A percentile compares a stretch with the other conserved stretches of the same genome.
Conservation (phyloP, 2,329 filamentous ascomycete genomes). For the Fusarium setosum region DNA sequence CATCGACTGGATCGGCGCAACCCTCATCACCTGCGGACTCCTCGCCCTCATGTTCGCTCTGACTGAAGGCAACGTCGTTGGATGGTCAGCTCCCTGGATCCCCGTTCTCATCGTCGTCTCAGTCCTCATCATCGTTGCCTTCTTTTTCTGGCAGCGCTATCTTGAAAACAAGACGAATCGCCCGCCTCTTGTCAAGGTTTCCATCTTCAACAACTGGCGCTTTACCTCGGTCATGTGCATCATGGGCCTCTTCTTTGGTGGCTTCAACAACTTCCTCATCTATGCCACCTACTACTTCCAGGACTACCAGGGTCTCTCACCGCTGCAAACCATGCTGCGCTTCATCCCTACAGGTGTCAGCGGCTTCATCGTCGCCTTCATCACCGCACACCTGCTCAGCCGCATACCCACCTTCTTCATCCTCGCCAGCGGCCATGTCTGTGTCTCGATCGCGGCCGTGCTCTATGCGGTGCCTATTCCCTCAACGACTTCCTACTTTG, state of each 20-base stretch:
- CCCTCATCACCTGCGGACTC: slow-evolving; percentile 70
- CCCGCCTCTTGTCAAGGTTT: slow-evolving; percentile 74
- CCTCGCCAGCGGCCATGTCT: slow-evolving; percentile 67
- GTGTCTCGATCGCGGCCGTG: slow-evolving; percentile 65
- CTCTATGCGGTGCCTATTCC: slow-evolving; percentile 74
- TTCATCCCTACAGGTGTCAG: slow-evolving; percentile 74
- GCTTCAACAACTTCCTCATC: slow-evolving; percentile 76
- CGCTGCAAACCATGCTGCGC: slow-evolving; percentile 75
- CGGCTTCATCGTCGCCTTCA: slow-evolving; percentile 67
- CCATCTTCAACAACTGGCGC: slow-evolving; percentile 67
- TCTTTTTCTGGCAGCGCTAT: slow-evolving; percentile 70
- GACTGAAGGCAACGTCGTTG: slow-evolving; percentile 76
- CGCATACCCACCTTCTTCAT: slow-evolving; percentile 69
- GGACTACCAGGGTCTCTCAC: slow-evolving; percentile 69
- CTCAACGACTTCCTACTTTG: slow-evolving; percentile 71
- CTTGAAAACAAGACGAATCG: slow-evolving; percentile 47
- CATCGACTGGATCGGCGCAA: slow-evolving; percentile 75
- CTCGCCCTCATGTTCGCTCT: slow-evolving; percentile 74
- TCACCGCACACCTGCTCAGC: slow-evolving; percentile 66
- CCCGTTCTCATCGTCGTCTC: slow-evolving; percentile 69
- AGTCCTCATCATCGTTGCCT: slow-evolving; percentile 64
- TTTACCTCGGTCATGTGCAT: slow-evolving; percentile 74
- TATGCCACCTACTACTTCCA: slow-evolving; percentile 79
- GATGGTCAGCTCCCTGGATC: slow-evolving; percentile 74
- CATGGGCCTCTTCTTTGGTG: slow-evolving; percentile 74